Conservation (phyloP, 164 flowering plant species). For the Euptelea pleiosperma region DNA sequence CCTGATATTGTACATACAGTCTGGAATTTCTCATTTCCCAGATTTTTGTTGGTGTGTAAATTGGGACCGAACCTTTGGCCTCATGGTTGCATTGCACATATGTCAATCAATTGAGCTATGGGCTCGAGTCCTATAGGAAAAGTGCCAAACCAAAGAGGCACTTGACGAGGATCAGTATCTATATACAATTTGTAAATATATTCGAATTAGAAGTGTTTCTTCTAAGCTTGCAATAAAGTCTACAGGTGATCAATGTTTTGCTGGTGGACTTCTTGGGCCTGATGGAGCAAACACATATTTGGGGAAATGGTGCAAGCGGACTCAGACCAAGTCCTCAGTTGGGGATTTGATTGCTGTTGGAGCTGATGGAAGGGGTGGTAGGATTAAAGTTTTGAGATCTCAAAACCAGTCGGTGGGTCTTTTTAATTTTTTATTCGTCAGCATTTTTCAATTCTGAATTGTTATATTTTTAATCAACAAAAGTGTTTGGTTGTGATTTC, state of each 20-base stretch:
- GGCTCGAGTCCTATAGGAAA: too few relatives aligned
- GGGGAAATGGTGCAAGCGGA: conserved; percentile 92
- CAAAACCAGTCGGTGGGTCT: conserved; percentile 44
- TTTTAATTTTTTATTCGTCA: conserved; percentile 1
- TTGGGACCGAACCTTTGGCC: too few relatives aligned
- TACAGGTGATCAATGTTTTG: conserved; percentile 54
- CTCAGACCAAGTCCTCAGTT: conserved; percentile 31
- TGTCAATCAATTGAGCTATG: too few relatives aligned
- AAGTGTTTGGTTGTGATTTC: conserved; percentile 1
- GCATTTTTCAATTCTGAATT: background rate
- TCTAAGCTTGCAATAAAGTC: conserved; percentile 7
- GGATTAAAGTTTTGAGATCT: conserved; percentile 68
- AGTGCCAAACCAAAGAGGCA: too few relatives aligned
- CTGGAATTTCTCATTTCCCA: too few relatives aligned
- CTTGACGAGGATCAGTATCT: too few relatives aligned
- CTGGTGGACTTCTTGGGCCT: conserved; percentile 77
- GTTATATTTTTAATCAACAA: background rate
- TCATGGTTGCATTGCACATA: too few relatives aligned
- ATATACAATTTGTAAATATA: too few relatives aligned
- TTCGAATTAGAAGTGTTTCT: background rate
- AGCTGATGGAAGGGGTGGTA: conserved; percentile 97
- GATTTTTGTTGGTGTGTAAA: too few relatives aligned
- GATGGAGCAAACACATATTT: conserved; percentile 67
- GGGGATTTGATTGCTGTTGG: conserved; percentile 71
- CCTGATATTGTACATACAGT: too few relatives aligned